Evolutionary conservation across 176 grass and related monocot genomes (phyloP).

Genomic region (Eleusine indica): DNA sequence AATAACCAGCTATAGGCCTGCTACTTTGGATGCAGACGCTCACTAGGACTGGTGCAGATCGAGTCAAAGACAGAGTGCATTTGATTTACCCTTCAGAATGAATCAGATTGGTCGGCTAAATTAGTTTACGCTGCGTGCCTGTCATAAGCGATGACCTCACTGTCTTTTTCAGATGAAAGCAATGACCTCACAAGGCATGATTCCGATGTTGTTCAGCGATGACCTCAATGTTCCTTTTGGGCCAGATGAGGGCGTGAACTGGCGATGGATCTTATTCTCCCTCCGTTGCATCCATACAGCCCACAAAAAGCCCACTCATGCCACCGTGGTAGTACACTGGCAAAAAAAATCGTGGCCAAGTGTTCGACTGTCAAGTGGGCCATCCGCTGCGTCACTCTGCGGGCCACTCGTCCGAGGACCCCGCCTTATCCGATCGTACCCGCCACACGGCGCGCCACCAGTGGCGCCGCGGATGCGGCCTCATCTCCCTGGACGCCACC

Average conservation of each 20-base stretch:
- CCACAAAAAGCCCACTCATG: not conserved
- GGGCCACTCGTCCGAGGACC: not conserved
- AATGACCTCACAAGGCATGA: not conserved
- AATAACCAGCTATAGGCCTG: not conserved
- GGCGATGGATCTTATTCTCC: not conserved
- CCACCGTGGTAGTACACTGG: not conserved
- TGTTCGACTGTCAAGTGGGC: not conserved
- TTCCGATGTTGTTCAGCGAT: too few relatives aligned
- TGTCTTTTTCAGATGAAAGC: not conserved
- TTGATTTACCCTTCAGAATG: not conserved
- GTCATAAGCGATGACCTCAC: conserved; percentile 29
- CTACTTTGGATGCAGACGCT: not conserved
- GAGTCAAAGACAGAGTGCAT: not conserved
- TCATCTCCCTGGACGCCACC: conserved; percentile 52
- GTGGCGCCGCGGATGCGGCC: conserved; percentile 65
- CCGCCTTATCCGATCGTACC: conserved; percentile 55
- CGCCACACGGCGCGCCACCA: conserved; percentile 57
- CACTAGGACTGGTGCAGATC: not conserved
- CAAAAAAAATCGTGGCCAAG: not conserved
- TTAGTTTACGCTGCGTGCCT: not conserved
- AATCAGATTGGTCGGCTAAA: not conserved
- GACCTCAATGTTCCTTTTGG: not conserved
- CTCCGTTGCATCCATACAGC: not conserved
- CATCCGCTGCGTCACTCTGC: not conserved
- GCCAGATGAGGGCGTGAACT: not conserved